A percentile compares a stretch with the other conserved stretches of the same genome.
phyloP scores from a whole-genome alignment of 768 basidiomycete genomes.

The Cystofilobasidium macerans region DNA sequence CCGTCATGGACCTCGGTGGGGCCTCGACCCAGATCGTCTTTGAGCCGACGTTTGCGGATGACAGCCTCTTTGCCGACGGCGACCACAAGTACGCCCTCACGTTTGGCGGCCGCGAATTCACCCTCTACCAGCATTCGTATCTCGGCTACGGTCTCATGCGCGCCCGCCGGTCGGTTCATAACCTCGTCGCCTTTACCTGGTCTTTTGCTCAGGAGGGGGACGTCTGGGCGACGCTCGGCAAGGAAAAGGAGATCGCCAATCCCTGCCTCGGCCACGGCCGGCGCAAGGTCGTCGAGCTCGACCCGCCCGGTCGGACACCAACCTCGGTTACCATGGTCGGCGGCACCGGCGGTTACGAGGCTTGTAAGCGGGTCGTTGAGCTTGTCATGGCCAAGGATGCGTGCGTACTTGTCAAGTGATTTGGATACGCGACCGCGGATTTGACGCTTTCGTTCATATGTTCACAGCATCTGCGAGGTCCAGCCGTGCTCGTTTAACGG shows the following conservation, averaged over 20 bases:
- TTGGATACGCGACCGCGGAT: too few species aligned
- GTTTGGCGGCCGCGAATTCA: constrained; percentile 60
- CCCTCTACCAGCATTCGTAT: constrained; percentile 94
- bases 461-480: constrained; percentile 59
- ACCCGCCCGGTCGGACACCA: constrained; percentile 40
- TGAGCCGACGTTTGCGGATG: constrained; percentile 56
- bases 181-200: constrained; percentile 77
- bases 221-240: constrained; percentile 38
- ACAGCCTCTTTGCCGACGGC: constrained; percentile 53
- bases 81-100: constrained; percentile 81
- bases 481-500: constrained; percentile 96
- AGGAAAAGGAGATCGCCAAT: constrained; percentile 49
- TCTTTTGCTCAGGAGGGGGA: constrained; percentile 38
- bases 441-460: neutral
- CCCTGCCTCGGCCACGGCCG: constrained; percentile 71
- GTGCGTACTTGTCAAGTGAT: constrained; percentile 52
- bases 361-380: constrained; percentile 70
- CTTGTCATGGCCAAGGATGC: constrained; percentile 91
- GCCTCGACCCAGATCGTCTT: constrained; percentile 98
- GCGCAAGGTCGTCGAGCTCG: constrained; percentile 53
- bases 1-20: constrained; percentile 91
- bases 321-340: constrained; percentile 78
- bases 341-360: constrained; percentile 69
- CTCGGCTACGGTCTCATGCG: constrained; percentile 91
- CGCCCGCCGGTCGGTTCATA: constrained; percentile 72